phyloP scores from a whole-genome alignment of 495 filamentous ascomycete genomes.

The Trichoderma virens region DNA sequence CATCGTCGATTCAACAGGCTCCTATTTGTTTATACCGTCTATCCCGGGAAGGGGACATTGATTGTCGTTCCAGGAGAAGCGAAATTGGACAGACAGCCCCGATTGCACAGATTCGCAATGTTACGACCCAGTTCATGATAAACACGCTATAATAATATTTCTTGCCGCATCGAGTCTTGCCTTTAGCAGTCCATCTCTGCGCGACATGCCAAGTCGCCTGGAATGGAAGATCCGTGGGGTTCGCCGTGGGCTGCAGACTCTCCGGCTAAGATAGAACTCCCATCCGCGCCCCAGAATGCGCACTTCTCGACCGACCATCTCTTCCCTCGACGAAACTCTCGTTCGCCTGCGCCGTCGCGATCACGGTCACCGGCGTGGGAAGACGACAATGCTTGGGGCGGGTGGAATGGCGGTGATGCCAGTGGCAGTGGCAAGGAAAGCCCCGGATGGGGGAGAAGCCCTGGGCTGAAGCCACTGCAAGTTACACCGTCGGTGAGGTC shows the following conservation, averaged over 20 bases:
- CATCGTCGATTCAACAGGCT: not conserved
- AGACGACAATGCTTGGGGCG: constrained; percentile 9
- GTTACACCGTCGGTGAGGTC: not conserved
- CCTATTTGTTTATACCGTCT: not conserved
- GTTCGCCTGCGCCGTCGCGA: not conserved
- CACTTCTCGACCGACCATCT: not conserved
- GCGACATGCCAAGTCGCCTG: constrained; percentile 8
- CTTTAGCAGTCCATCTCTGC: not conserved
- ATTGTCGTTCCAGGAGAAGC: not conserved
- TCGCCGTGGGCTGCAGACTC: constrained; percentile 12
- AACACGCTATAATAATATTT: not conserved
- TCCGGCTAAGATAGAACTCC: constrained; percentile 5
- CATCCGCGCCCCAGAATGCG: constrained; percentile 3
- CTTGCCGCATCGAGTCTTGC: not conserved
- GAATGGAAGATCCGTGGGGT: constrained; percentile 14
- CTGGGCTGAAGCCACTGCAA: constrained; percentile 6
- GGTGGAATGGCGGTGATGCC: constrained; percentile 6
- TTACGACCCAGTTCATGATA: not conserved
- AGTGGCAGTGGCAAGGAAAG: constrained; percentile 7
- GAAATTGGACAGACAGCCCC: not conserved
- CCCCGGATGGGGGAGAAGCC: constrained; percentile 7
- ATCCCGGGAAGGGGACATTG: not conserved
- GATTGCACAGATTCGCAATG: not conserved
- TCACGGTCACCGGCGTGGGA: not conserved
- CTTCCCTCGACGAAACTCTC: not conserved